These are phyloP conservation scores for Kuraishia cidri DNA, from an alignment of 805 yeast species.

Conservation along the genomic window DNA sequence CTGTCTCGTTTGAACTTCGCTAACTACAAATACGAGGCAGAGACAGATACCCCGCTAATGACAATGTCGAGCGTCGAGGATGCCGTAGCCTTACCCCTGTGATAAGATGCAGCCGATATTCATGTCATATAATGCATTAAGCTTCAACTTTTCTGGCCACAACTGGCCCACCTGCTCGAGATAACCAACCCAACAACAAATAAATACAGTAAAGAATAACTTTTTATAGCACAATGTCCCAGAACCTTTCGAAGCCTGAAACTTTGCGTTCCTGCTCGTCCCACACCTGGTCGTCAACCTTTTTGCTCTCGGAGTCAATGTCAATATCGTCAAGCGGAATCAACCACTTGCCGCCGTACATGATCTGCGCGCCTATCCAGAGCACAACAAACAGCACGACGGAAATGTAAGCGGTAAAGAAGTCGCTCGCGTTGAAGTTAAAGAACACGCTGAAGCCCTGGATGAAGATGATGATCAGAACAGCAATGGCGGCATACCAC, in stretches of 20 bases:
- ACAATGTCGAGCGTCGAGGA: too few species aligned
- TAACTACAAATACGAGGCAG: too few species aligned
- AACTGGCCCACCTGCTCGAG: too few species aligned
- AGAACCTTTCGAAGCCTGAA: slow-evolving; percentile 1
- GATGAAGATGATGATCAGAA: slow-evolving; percentile 26
- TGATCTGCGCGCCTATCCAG: slow-evolving; percentile 38
- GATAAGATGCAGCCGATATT: too few species aligned
- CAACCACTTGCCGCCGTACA: slow-evolving; percentile 34
- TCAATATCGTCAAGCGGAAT: slow-evolving; percentile 54
- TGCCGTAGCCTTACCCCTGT: too few species aligned
- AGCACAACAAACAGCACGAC: slow-evolving; percentile 46
- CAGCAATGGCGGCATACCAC: slow-evolving; percentile 48
- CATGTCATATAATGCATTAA: too few species aligned
- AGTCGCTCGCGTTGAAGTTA: slow-evolving; percentile 37
- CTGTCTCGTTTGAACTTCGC: too few species aligned
- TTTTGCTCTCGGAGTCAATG: slow-evolving; percentile 51
- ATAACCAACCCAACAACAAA: too few species aligned
- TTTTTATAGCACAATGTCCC: slow-evolving; percentile 1
- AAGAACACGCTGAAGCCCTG: slow-evolving; percentile 58
- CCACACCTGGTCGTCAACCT: neutral
- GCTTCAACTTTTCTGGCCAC: too few species aligned
- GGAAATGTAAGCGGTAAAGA: slow-evolving; percentile 69
- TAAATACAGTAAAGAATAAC: too few species aligned
- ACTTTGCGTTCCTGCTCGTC: slow-evolving; percentile 1
- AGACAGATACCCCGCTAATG: too few species aligned